A percentile compares a stretch with the other conserved stretches of the same genome.
phyloP scores from a whole-genome alignment of 1,139 yeast species.

The Candida albicans region DNA sequence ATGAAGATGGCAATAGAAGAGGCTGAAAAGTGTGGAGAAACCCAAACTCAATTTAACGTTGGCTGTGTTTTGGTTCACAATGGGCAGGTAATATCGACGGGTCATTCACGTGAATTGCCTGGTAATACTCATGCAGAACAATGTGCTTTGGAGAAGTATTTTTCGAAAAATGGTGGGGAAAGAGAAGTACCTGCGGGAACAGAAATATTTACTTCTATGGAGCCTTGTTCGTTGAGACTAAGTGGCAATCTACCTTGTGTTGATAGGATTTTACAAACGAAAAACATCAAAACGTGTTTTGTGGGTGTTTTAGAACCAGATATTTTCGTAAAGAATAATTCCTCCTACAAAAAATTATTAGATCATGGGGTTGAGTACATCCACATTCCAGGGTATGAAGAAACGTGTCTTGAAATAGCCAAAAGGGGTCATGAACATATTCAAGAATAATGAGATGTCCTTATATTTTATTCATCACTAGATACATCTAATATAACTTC shows the following conservation, averaged over 20 bases:
- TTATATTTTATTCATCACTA: conserved; percentile 20
- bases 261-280: conserved; percentile 63
- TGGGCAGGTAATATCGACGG: conserved; percentile 68
- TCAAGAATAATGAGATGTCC: conserved; percentile 35
- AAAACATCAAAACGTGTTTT: conserved; percentile 65
- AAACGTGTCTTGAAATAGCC: conserved; percentile 72
- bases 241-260: conserved; percentile 92
- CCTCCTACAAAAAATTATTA: conserved; percentile 56
- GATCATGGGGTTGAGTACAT: conserved; percentile 66
- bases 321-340: conserved; percentile 78
- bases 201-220: conserved; percentile 93
- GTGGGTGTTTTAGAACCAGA: conserved; percentile 94
- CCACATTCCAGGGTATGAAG: conserved; percentile 82
- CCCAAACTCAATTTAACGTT: conserved; percentile 87
- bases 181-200: conserved; percentile 69
- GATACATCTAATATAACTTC: conserved; percentile 48
- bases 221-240: conserved; percentile 86
- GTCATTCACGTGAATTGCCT: conserved; percentile 85
- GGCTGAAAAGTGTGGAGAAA: conserved; percentile 80
- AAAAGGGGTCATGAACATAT: conserved; percentile 62
- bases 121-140: conserved; percentile 99
- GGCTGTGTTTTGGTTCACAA: conserved; percentile 83
- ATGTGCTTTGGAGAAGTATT: conserved; percentile 83
- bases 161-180: conserved; percentile 29
- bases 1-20: conserved; percentile 69